Percentiles rank a stretch among this genome's conserved stretches.
Conservation (phyloP, 371 early-diverging fungal genomes). For the Mucor piriformis region DNA sequence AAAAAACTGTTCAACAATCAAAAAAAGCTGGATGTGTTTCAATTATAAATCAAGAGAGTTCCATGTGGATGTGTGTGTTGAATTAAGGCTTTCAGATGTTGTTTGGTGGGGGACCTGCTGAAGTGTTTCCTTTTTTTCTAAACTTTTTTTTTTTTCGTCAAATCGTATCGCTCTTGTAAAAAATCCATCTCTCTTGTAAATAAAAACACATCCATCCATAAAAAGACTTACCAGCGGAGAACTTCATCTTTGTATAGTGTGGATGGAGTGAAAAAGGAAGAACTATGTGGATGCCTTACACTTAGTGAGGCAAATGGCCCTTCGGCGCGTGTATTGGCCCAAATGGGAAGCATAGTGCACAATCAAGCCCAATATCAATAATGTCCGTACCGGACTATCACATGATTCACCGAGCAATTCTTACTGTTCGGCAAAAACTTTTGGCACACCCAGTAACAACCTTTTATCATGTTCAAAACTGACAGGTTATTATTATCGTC, state of each 20-base stretch:
- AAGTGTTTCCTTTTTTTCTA: background rate
- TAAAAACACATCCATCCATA: slow-evolving; percentile 15
- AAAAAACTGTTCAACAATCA: background rate
- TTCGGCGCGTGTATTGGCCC: background rate
- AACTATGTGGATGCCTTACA: slow-evolving; percentile 10
- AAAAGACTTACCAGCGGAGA: slow-evolving; percentile 41
- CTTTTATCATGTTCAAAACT: no score
- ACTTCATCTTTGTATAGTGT: slow-evolving; percentile 40
- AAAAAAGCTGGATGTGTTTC: background rate
- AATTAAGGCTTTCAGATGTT: background rate
- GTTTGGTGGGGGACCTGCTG: background rate
- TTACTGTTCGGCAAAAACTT: no score
- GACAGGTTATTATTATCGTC: no score
- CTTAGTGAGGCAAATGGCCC: slow-evolving; percentile 16
- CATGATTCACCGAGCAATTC: no score
- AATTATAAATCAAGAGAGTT: background rate
- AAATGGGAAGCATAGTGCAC: background rate
- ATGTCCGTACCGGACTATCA: background rate
- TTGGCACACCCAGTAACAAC: no score
- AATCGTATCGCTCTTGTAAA: background rate
- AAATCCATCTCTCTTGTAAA: slow-evolving; percentile 2
- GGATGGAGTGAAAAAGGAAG: slow-evolving; percentile 31
- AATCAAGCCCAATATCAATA: background rate
- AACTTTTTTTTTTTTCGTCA: background rate
- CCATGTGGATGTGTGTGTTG: background rate